phyloP scores from a whole-genome alignment of 2,329 filamentous ascomycete genomes.

The Zopfia rhizophila region DNA sequence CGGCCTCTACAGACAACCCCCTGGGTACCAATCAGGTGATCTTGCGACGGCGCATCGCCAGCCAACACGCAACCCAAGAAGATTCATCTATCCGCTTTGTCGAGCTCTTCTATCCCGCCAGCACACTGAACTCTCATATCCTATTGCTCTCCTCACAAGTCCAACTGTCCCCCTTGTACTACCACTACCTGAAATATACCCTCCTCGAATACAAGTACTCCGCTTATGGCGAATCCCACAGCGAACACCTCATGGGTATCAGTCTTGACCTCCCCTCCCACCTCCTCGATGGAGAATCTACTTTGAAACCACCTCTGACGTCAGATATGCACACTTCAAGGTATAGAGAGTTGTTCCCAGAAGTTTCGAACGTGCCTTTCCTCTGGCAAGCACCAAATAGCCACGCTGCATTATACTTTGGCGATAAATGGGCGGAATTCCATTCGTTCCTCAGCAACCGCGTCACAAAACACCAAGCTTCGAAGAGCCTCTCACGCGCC shows the following conservation, averaged over 20 bases:
- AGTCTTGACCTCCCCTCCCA: constrained; percentile 78
- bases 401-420: constrained; percentile 83
- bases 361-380: constrained; percentile 66
- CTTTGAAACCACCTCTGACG: constrained; percentile 62
- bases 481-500: constrained; percentile 33
- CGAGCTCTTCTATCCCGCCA: constrained; percentile 86
- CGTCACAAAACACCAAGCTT: constrained; percentile 53
- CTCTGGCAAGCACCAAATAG: constrained; percentile 87
- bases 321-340: constrained; percentile 50
- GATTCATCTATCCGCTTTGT: constrained; percentile 80
- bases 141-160: constrained; percentile 85
- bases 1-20: constrained; percentile 57
- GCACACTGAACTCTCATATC: constrained; percentile 74
- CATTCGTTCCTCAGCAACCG: constrained; percentile 80
- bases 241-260: constrained; percentile 74
- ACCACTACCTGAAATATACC: constrained; percentile 84
- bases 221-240: constrained; percentile 57
- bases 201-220: constrained; percentile 84
- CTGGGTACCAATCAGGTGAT: constrained; percentile 62
- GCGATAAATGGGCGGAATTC: constrained; percentile 86
- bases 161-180: constrained; percentile 83
- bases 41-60: constrained; percentile 77
- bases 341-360: constrained; percentile 35
- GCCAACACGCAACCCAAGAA: constrained; percentile 68
- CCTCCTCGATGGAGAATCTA: constrained; percentile 68